phyloP scores from a whole-genome alignment of 257 asterid genomes.

The Plantago elongata region DNA sequence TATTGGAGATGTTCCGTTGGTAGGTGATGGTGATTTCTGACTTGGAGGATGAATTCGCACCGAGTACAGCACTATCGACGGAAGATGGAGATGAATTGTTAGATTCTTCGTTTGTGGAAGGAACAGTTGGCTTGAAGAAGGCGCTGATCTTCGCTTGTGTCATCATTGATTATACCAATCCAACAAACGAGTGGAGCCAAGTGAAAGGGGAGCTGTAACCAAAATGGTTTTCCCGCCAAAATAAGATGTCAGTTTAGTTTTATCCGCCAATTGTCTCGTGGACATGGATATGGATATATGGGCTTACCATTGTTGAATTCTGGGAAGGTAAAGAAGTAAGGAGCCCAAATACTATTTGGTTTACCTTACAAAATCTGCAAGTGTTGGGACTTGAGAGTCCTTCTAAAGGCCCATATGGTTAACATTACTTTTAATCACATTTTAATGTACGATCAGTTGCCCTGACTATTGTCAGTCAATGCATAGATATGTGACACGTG shows the following conservation, averaged over 20 bases:
- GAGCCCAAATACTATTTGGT: no score
- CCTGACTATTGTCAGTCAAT: no score
- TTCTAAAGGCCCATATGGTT: no score
- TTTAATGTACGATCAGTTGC: no score
- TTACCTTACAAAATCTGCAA: no score
- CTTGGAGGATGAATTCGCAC: constrained; percentile 12
- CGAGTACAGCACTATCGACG: background rate
- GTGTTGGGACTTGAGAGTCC: no score
- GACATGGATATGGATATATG: no score
- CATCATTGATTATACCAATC: constrained; percentile 17
- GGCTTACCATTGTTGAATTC: no score
- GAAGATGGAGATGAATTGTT: constrained; percentile 21
- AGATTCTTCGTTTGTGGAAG: constrained; percentile 21
- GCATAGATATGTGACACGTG: no score
- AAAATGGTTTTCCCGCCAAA: constrained; percentile 24
- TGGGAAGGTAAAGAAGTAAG: no score
- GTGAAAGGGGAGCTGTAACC: background rate
- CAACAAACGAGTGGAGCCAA: background rate
- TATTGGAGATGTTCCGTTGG: constrained; percentile 23
- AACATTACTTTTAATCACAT: no score
- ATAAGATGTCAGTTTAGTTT: background rate
- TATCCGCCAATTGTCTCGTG: no score
- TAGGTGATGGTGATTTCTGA: constrained; percentile 39
- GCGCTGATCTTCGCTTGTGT: constrained; percentile 60
- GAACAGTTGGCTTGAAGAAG: constrained; percentile 46